Base-by-base conservation (phyloP, 345 rosid genomes). In the Geranium rotundifolium region DNA sequence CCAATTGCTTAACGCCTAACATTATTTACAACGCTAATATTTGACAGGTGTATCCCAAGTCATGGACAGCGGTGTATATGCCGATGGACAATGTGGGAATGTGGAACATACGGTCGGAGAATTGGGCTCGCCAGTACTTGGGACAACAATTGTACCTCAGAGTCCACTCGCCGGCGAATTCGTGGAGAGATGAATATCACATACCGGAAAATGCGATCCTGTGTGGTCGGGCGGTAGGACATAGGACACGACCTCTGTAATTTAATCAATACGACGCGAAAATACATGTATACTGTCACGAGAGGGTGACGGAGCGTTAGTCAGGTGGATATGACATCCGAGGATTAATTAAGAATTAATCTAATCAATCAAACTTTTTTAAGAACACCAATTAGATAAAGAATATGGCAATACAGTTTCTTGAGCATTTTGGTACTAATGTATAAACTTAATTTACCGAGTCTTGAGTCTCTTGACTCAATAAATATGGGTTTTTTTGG, bases 41-140 rank as follows among this genome's bases (percentile, higher is more conserved):
- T 7, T 7, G 4, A 49, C 81, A 85, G 91, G 88, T 86, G 39
- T 84, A 86, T 79, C 89, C 89, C 2, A 65, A 63, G 57, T 84
- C 92, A 59, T 86, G 92, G 92, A 84, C 84, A 17, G 84, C 89
- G 41, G 78, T 80, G 29, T 84, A 84, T 76, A 68, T 84, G 83
- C 81, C 92, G 12, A 39, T 86, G 65, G 92, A 86, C 71, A 86
- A 84, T 17, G 89, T 84, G 23, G 92, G 92, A 57, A 84, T 86
- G 89, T 86, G 92, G 92, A 86, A 82, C 56, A 62, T 86, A 59
- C 79, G 92, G 72, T 86, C 89, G 0, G 89, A 84, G 78, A 80
- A 80, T 71, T 86, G 89, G 92, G 81, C 69, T 17, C 79, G 77
- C 27, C 89, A 80, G 60, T 84, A 86, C 71, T 64, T 86, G 20